Evolutionary conservation across 768 basidiomycete species (phyloP), one percentile per base, ranked within the genome.

Genomic region (Russula ochroleuca): DNA sequence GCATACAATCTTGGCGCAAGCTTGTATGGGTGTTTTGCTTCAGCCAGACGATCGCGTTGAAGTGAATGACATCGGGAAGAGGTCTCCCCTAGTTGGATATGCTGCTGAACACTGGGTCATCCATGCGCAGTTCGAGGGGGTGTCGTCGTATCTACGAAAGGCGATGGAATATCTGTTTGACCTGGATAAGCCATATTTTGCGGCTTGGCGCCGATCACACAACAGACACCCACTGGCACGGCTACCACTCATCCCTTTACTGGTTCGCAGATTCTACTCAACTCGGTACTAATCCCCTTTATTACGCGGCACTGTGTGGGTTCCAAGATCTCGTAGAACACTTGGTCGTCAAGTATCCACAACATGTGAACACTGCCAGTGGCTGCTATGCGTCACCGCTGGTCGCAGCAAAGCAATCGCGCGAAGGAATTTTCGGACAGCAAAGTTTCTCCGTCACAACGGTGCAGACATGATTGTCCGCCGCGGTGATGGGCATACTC

Each of bases 401-500:
- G 7, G 8, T 51, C 3, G 50, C 50, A 48, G 47, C 47, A n/a
- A n/a, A 17, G 31, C 50, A 33, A 33, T 51, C 17, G 31, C 50
- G 50, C 2, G 25, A 14, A 6, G 28, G 19, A 6, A 51, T 17
- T 51, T 33, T n/a, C 25, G 23, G 31, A n/a, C 19, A 1, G 50
- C 50, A 19, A 9, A 35, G 5, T 8, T 52, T 19, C 33, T 52
- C n/a, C 28, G 10, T 21, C n/a, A 6, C 17, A 19, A n/a, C 1
- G 51, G 51, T n/a, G 19, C 51, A 52, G 3, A n/a, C 33, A 9
- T 11, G 28, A 21, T 35, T 15, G 19, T 37, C n/a, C 31, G 3
- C 9, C 31, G 33, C 31, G 0, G 0, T 21, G 0, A 5, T 2
- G 11, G 5, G 19, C 1, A 2, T 1, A 35, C 33, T 11, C 51